A percentile compares a stretch with the other conserved stretches of the same genome.
Conservation (phyloP, 345 rosid genomes). For the Punica granatum region DNA sequence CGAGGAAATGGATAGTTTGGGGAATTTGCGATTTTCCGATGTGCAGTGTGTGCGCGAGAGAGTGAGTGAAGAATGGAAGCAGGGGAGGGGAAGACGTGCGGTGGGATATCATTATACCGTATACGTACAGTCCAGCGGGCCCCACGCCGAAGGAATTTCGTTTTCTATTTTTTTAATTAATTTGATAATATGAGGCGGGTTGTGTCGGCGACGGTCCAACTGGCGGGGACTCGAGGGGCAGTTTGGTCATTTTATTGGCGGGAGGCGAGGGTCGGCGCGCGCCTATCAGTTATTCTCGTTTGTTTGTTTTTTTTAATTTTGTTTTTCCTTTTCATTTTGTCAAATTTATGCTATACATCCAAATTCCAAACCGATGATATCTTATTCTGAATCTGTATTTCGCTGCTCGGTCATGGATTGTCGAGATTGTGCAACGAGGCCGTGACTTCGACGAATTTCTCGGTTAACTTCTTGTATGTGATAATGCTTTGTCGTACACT, state of each 20-base stretch:
- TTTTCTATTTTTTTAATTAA: not conserved
- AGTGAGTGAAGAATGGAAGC: not conserved
- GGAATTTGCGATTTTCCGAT: not conserved
- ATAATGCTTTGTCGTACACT: too few species aligned
- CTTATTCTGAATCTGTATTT: not conserved
- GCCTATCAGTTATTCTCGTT: not conserved
- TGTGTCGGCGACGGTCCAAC: conserved; percentile 2
- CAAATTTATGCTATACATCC: too few species aligned
- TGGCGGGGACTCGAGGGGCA: not conserved
- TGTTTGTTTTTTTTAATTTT: not conserved
- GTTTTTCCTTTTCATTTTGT: not conserved
- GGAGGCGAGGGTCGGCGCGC: not conserved
- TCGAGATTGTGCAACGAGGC: too few species aligned
- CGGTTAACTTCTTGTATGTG: too few species aligned
- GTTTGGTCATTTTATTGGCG: not conserved
- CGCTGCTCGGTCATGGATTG: too few species aligned
- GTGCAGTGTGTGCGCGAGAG: not conserved
- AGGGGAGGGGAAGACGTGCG: not conserved
- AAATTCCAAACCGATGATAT: too few species aligned
- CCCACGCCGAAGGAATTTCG: not conserved
- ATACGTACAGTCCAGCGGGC: not conserved
- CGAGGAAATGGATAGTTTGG: not conserved
- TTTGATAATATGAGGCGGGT: not conserved
- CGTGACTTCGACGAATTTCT: too few species aligned
- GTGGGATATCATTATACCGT: not conserved